These are phyloP conservation scores for Vitis rupestris DNA, from an alignment of 164 flowering plant genomes.

Conservation along the genomic window DNA sequence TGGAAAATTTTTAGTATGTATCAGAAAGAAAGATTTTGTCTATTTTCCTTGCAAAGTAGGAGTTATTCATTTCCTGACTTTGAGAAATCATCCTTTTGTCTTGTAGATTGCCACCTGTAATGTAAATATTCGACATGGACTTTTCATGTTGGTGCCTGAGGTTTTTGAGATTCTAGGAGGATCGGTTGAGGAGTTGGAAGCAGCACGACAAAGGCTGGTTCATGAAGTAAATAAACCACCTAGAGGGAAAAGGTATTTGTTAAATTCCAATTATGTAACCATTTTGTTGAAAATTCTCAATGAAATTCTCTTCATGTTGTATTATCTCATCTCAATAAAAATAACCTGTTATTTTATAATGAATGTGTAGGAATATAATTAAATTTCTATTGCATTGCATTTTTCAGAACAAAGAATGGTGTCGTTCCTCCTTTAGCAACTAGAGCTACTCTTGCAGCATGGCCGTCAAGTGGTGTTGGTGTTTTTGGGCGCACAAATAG, in stretches of 20 bases:
- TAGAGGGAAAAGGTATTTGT: slow-evolving; percentile 67
- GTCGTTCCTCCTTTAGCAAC: slow-evolving; percentile 58
- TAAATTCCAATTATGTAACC: neutral
- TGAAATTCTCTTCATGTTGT: slow-evolving; percentile 1
- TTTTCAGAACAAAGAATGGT: slow-evolving; percentile 62
- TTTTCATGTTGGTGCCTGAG: slow-evolving; percentile 90
- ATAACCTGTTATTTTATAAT: neutral
- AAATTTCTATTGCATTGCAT: neutral
- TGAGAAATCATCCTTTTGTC: neutral
- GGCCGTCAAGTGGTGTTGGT: slow-evolving; percentile 43
- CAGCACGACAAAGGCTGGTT: slow-evolving; percentile 75
- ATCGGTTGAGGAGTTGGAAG: slow-evolving; percentile 68
- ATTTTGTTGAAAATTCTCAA: neutral
- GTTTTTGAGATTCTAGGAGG: slow-evolving; percentile 83
- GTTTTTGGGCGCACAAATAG: slow-evolving; percentile 18
- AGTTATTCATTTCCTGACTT: neutral
- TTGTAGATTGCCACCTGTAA: slow-evolving; percentile 69
- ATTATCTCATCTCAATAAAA: no score
- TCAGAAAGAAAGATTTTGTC: no score
- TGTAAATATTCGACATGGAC: slow-evolving; percentile 78
- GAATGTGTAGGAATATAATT: neutral
- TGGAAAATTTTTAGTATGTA: no score
- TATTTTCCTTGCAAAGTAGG: neutral
- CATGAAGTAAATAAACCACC: slow-evolving; percentile 92
- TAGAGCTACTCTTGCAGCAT: slow-evolving; percentile 87